A percentile compares a stretch with the other conserved stretches of the same genome.
These are phyloP conservation scores for Suzukiozyma palmioleophila DNA, from an alignment of 1,139 yeast genomes.

Conservation along the genomic window DNA sequence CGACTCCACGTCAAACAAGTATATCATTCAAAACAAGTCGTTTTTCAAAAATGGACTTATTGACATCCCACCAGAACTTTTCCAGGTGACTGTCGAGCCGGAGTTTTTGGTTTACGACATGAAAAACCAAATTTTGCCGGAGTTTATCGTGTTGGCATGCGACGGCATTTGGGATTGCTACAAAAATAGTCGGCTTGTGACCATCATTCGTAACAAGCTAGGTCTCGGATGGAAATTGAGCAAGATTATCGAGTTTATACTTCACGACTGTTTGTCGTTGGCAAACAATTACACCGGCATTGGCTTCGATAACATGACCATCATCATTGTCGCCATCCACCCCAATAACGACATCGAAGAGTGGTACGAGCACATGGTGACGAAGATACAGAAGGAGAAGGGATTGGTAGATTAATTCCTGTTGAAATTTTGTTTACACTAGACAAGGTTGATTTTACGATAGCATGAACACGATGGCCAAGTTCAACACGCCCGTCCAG, in stretches of 20 bases:
- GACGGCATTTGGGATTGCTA: slow-evolving; percentile 84
- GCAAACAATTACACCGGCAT: slow-evolving; percentile 73
- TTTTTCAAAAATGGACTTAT: slow-evolving; percentile 18
- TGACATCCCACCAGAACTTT: slow-evolving; percentile 38
- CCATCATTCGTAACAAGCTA: slow-evolving; percentile 53
- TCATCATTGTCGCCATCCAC: slow-evolving; percentile 61
- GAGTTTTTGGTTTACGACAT: slow-evolving; percentile 56
- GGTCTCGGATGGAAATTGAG: slow-evolving; percentile 55
- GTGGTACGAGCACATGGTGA: slow-evolving; percentile 57
- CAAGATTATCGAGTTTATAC: slow-evolving; percentile 52
- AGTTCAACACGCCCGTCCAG: too few relatives aligned
- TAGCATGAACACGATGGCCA: too few relatives aligned
- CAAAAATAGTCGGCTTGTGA: slow-evolving; percentile 51
- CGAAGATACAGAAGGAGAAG: slow-evolving; percentile 46
- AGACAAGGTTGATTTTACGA: too few relatives aligned
- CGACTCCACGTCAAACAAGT: slow-evolving; percentile 29
- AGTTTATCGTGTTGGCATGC: slow-evolving; percentile 65
- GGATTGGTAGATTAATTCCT: slow-evolving; percentile 8
- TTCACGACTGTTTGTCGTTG: slow-evolving; percentile 66
- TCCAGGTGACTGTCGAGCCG: slow-evolving; percentile 66
- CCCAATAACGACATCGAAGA: slow-evolving; percentile 37
- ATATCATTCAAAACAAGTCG: slow-evolving; percentile 18
- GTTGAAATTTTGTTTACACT: too few relatives aligned
- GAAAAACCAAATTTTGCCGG: slow-evolving; percentile 38
- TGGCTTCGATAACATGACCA: slow-evolving; percentile 80